phyloP scores from a whole-genome alignment of 257 asterid species.

The Nicotiana attenuata region DNA sequence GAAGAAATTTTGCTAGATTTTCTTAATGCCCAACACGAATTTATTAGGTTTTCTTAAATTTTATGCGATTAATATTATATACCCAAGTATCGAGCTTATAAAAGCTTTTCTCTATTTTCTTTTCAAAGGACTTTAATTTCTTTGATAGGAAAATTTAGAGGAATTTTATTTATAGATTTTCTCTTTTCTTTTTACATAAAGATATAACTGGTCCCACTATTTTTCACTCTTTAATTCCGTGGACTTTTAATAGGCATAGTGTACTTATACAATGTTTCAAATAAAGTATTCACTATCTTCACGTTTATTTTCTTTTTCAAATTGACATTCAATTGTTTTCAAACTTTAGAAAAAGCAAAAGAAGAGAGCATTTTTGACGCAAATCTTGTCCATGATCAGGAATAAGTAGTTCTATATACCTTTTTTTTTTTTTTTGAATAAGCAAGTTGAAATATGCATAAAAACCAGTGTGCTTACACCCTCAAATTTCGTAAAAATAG shows the following conservation, averaged over 20 bases:
- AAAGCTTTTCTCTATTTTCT: not conserved
- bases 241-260: too few species aligned
- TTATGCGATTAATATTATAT: too few species aligned
- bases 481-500: too few species aligned
- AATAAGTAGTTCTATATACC: not conserved
- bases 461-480: not conserved
- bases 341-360: not conserved
- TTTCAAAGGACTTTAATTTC: not conserved
- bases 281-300: not conserved
- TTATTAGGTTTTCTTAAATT: too few species aligned
- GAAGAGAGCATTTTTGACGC: not conserved
- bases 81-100: not conserved
- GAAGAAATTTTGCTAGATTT: too few species aligned
- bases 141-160: not conserved
- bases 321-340: not conserved
- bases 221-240: too few species aligned
- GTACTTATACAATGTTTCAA: not conserved
- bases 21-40: too few species aligned
- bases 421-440: not conserved
- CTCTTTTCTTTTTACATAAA: too few species aligned
- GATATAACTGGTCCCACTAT: too few species aligned
- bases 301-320: not conserved
- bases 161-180: not conserved
- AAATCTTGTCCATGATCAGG: not conserved
- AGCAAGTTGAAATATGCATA: not conserved